These are phyloP conservation scores for Colletotrichum sp. DNA, from an alignment of 2,329 filamentous ascomycete genomes.

Conservation along the genomic window DNA sequence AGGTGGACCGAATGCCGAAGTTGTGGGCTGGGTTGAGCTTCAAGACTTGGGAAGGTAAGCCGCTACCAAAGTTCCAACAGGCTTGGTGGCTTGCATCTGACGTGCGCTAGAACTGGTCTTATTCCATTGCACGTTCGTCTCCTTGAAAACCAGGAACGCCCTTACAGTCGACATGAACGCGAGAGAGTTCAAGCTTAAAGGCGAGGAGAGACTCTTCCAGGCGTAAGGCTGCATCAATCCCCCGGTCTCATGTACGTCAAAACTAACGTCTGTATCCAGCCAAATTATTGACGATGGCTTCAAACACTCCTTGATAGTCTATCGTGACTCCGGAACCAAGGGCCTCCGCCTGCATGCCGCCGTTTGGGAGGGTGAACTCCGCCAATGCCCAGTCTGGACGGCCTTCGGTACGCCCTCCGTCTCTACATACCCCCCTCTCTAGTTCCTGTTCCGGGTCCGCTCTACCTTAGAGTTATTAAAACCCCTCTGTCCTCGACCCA, in stretches of 20 bases:
- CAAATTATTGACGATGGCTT: slow-evolving; percentile 62
- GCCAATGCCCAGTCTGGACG: slow-evolving; percentile 66
- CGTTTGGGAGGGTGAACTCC: slow-evolving; percentile 59
- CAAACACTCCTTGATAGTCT: slow-evolving; percentile 59
- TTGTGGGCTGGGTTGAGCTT: slow-evolving; percentile 63
- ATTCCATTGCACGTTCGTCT: slow-evolving; percentile 63
- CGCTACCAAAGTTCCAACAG: not conserved
- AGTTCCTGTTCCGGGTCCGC: not conserved
- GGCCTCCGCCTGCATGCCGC: slow-evolving; percentile 61
- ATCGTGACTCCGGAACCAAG: slow-evolving; percentile 52
- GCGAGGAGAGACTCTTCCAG: slow-evolving; percentile 60
- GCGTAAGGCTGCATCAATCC: slow-evolving; percentile 48
- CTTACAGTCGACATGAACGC: slow-evolving; percentile 48
- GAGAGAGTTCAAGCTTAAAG: slow-evolving; percentile 50
- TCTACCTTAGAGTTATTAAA: not conserved
- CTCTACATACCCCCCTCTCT: not conserved
- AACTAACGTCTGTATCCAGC: slow-evolving; percentile 33
- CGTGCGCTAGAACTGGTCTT: slow-evolving; percentile 58
- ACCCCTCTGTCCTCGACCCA: not conserved
- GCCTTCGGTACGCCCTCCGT: slow-evolving; percentile 56
- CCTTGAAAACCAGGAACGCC: slow-evolving; percentile 57
- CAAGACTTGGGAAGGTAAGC: slow-evolving; percentile 64
- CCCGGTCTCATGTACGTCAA: not conserved
- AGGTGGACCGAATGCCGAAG: slow-evolving; percentile 45
- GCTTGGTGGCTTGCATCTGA: not conserved